phyloP scores from a whole-genome alignment of 2,329 filamentous ascomycete genomes.

The Didymosphaeria variabile region DNA sequence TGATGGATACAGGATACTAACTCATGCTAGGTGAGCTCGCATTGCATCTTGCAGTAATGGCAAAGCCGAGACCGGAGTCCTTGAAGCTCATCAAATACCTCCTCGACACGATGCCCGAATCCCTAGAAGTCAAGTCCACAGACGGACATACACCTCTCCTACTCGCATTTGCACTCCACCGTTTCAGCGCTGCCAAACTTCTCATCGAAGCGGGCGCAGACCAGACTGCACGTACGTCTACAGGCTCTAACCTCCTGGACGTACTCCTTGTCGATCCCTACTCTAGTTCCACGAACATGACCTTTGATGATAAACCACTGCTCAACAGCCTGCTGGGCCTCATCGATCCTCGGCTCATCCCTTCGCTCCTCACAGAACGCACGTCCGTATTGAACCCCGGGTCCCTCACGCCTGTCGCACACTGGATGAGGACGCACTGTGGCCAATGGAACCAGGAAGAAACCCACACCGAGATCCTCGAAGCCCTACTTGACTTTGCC shows the following conservation, averaged over 20 bases:
- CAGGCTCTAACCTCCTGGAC: slow-evolving; percentile 75
- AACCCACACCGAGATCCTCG: slow-evolving; percentile 19
- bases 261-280: slow-evolving; percentile 51
- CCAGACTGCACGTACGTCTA: slow-evolving; percentile 68
- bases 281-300: slow-evolving; percentile 42
- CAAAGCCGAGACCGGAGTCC: slow-evolving; percentile 50
- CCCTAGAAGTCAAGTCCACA: slow-evolving; percentile 67
- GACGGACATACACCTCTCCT: slow-evolving; percentile 73
- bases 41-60: slow-evolving; percentile 67
- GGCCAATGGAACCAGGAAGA: not conserved
- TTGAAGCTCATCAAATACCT: slow-evolving; percentile 71
- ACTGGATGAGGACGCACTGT: slow-evolving; percentile 25
- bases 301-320: slow-evolving; percentile 24
- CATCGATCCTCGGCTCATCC: slow-evolving; percentile 65
- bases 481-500: slow-evolving; percentile 44
- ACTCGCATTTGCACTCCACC: slow-evolving; percentile 68
- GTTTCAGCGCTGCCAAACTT: slow-evolving; percentile 64
- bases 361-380: slow-evolving; percentile 68
- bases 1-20: slow-evolving; percentile 12
- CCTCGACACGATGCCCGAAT: slow-evolving; percentile 67
- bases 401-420: slow-evolving; percentile 71
- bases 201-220: slow-evolving; percentile 76
- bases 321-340: slow-evolving; percentile 62
- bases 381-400: slow-evolving; percentile 56
- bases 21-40: slow-evolving; percentile 64